Evolutionary conservation across 805 yeast species (phyloP).

Genomic region (Candida caryicola): DNA sequence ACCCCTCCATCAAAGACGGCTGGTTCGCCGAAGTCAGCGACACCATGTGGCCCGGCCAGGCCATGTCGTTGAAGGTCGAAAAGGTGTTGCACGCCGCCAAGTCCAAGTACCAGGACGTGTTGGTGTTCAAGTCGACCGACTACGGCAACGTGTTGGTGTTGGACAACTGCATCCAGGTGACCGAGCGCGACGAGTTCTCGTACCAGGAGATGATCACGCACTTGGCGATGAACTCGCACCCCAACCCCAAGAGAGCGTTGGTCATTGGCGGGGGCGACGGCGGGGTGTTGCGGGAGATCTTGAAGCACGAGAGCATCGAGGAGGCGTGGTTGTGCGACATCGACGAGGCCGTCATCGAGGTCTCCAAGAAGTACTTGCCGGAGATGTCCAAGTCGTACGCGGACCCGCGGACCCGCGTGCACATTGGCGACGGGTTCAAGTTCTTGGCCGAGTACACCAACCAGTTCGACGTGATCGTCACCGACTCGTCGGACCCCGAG

Average conservation of each 20-base stretch:
- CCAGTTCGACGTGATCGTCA: slow-evolving; percentile 90
- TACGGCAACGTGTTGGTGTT: slow-evolving; percentile 94
- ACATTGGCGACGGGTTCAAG: slow-evolving; percentile 97
- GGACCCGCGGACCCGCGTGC: slow-evolving; percentile 87
- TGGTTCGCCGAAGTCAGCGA: slow-evolving; percentile 96
- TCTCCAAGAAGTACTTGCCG: slow-evolving; percentile 84
- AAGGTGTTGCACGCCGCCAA: slow-evolving; percentile 80
- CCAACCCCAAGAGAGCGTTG: slow-evolving; percentile 88
- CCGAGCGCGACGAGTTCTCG: slow-evolving; percentile 96
- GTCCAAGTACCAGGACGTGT: slow-evolving; percentile 89
- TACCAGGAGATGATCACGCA: slow-evolving; percentile 99
- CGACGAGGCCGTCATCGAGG: slow-evolving; percentile 87
- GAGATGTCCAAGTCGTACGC: slow-evolving; percentile 78
- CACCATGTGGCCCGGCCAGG: slow-evolving; percentile 99
- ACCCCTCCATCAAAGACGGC: slow-evolving; percentile 71
- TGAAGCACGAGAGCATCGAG: slow-evolving; percentile 83
- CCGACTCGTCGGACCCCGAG: slow-evolving; percentile 97
- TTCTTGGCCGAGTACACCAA: slow-evolving; percentile 79
- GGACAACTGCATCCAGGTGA: slow-evolving; percentile 92
- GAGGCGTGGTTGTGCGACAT: slow-evolving; percentile 91
- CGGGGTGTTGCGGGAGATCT: slow-evolving; percentile 92
- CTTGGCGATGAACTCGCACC: slow-evolving; percentile 87
- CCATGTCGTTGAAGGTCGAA: slow-evolving; percentile 86
- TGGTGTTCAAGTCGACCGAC: slow-evolving; percentile 87
- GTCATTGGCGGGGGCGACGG: slow-evolving; percentile 99